Base-by-base conservation (phyloP, 129 eudicot genomes). In the Oenanthe sinensis region DNA sequence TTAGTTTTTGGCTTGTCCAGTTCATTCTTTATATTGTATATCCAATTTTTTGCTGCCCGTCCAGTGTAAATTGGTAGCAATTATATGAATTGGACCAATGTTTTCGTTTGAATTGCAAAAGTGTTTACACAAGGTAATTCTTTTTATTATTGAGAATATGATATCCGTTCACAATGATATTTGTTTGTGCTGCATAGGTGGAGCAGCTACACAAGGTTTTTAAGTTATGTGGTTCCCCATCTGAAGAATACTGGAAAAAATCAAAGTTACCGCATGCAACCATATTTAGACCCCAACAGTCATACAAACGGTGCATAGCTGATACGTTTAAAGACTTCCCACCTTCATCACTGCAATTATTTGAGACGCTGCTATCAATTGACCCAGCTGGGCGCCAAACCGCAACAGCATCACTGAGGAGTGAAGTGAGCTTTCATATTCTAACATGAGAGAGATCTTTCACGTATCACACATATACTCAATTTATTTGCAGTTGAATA, bases 261-360 rank as follows among this genome's bases (percentile, higher is more conserved):
- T 89, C 91, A 14, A 91, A 89, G 91, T 89, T 93, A 80, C 96
- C 97, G n/a, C 98, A 93, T 87, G 98, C 98, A 72, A 93, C 98
- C 78, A 87, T 90, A 80, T 93, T 90, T 79, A 93, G 86, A 79
- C 98, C 97, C 63, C 98, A 93, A 63, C 91, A 89, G 28, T 83
- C 93, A 8, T 93, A 93, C 79, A 93, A 84, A 87, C 78, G 98
- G 82, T 86, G 97, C 87, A 90, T 93, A 81, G 80, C 54, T 26
- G 97, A 90, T 48, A 93, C 97, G 9, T 93, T 90, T 58, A 93
- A 85, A 82, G 87, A 93, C 68, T 93, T 93, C 83, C 98, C 98
- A 16, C 88, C 91, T 14, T 89, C 98, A 52, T 77, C 98, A 4
- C 72, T 93, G 77, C 92, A 96, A 33, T 52, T 88, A 54, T 87